These are phyloP conservation scores for Phellopilus nigrolimitatus DNA, from an alignment of 1,284 basidiomycete species.

Conservation along the genomic window DNA sequence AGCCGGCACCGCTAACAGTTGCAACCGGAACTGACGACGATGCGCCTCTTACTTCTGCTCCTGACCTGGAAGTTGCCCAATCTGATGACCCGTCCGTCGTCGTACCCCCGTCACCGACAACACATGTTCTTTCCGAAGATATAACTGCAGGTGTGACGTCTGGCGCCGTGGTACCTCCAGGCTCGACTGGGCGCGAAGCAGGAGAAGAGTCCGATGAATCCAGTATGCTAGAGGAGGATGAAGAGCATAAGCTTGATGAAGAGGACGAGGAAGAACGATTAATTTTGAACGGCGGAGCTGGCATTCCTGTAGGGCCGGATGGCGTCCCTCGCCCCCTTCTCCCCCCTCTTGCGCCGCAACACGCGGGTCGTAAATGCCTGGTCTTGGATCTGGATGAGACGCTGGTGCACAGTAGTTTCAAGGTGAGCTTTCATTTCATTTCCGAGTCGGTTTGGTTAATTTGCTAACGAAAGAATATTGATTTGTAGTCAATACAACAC, in stretches of 20 bases:
- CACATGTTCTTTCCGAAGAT: slow-evolving; percentile 33
- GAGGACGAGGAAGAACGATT: slow-evolving; percentile 78
- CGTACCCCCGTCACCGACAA: slow-evolving; percentile 53
- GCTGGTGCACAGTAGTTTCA: slow-evolving; percentile 90
- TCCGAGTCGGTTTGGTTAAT: no score
- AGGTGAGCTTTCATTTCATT: slow-evolving; percentile 43
- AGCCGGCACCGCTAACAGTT: slow-evolving; percentile 5
- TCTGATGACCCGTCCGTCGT: slow-evolving; percentile 36
- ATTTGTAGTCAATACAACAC: slow-evolving; percentile 91
- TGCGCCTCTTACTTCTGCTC: slow-evolving; percentile 14
- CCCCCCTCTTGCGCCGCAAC: slow-evolving; percentile 67
- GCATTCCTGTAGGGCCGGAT: slow-evolving; percentile 81
- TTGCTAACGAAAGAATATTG: no score
- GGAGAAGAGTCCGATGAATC: slow-evolving; percentile 41
- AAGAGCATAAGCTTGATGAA: slow-evolving; percentile 43
- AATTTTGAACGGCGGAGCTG: slow-evolving; percentile 76
- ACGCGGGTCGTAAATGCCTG: slow-evolving; percentile 85
- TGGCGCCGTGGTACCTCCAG: slow-evolving; percentile 66
- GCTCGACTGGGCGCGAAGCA: slow-evolving; percentile 51
- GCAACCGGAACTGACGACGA: slow-evolving; percentile 13
- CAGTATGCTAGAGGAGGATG: slow-evolving; percentile 43
- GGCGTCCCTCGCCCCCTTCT: slow-evolving; percentile 82
- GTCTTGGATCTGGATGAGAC: slow-evolving; percentile 97
- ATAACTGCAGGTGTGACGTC: slow-evolving; percentile 66
- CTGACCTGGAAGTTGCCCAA: slow-evolving; percentile 21